Conservation (phyloP, 768 basidiomycete genomes). For the Paxillus involutus region DNA sequence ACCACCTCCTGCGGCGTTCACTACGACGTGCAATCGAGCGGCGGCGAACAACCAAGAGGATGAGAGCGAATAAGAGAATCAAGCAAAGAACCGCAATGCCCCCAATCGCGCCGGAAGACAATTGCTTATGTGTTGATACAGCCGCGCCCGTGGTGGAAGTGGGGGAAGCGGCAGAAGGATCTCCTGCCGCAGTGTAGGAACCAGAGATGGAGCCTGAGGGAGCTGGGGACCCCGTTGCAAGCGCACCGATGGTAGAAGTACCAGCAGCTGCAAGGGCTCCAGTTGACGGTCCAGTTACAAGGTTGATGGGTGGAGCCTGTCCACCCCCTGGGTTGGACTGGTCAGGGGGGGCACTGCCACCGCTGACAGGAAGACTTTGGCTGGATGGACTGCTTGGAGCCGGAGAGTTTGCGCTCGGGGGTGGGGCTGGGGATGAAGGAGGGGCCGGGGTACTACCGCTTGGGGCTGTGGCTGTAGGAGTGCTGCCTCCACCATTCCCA, state of each 20-base stretch:
- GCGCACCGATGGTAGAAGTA: neutral
- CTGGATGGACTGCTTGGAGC: neutral
- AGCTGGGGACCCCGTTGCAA: neutral
- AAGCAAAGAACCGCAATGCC: slow-evolving; percentile 39
- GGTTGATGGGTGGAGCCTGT: neutral
- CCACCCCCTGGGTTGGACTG: neutral
- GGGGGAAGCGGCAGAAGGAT: slow-evolving; percentile 11
- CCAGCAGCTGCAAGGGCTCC: neutral
- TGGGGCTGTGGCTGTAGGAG: neutral
- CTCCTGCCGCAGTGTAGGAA: slow-evolving; percentile 9
- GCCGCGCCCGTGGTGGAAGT: slow-evolving; percentile 6
- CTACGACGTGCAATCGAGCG: slow-evolving; percentile 43
- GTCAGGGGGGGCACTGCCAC: neutral
- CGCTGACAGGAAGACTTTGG: neutral
- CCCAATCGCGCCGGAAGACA: slow-evolving; percentile 48
- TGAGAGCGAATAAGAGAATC: slow-evolving; percentile 32
- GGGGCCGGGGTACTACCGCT: slow-evolving; percentile 1
- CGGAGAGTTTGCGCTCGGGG: neutral
- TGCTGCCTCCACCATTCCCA: neutral
- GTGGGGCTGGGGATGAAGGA: neutral
- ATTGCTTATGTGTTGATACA: slow-evolving; percentile 21
- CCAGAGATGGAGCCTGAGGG: slow-evolving; percentile 12
- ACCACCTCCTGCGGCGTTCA: slow-evolving; percentile 46
- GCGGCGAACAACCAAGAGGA: slow-evolving; percentile 46
- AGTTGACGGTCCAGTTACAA: neutral